Evolutionary conservation across 148 eudicot genomes (phyloP), one percentile per base, ranked within the genome.

Genomic region (Diospyros lotus): DNA sequence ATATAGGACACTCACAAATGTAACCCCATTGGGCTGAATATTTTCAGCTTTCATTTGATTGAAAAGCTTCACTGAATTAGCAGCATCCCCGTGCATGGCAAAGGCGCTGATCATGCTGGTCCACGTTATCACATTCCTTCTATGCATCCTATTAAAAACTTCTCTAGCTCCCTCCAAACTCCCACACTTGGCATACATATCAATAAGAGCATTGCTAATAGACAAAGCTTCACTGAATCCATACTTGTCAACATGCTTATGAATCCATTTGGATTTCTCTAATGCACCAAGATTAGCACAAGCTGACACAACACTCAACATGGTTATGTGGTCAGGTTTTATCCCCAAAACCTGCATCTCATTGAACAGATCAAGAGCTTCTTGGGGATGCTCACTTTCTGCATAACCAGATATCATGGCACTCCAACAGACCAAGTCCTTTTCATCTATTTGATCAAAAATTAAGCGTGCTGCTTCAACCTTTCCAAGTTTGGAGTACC

Each of bases 111-210:
- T 80, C 84, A 87, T 82, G 66, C 84, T 78, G 17, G 86, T 87
- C 86, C 90, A 87, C 56, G 87, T 69, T 56, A 87, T 82, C 3
- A 87, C 87, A 68, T 84, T 82, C 78, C 76, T 82, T 61, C 59
- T 69, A 41, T 12, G 68, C 81, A 87, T 76, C 11, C 73, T 73
- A 42, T 38, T 6, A 58, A 84, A 87, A 64, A 84, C 82, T 73
- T 55, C 81, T 65, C 59, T 74, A 45, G 90, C 86, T 73, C 79
- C 74, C 38, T 80, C 82, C n/a, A 87, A 76, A 76, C 81, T 75
- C 40, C 90, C 87, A 82, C 87, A 87, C 64, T 87, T 87, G 11
- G 86, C 90, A 79, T 87, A 87, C 87, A 87, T 87, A 75, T 80
- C 90, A 56, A 87, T 82, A 13, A 87, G 87, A 42, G 90, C 90